A percentile compares a stretch with the other conserved stretches of the same genome.
Conservation (phyloP, 257 asterid species). For the Rubia yunnanensis region DNA sequence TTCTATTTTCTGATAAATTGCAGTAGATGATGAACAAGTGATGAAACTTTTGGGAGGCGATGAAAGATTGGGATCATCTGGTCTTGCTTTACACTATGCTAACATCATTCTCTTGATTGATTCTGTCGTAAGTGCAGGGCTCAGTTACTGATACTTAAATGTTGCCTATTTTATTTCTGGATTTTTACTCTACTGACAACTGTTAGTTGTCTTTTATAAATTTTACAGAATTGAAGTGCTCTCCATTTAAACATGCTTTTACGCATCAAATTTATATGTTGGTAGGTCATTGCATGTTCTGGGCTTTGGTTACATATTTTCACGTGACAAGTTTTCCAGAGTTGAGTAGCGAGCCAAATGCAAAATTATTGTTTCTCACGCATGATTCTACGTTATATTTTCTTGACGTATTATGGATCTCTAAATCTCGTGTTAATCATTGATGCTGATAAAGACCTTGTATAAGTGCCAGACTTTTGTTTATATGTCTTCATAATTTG, state of each 20-base stretch:
- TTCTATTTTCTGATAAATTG: constrained; percentile 10
- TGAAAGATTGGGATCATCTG: constrained; percentile 62
- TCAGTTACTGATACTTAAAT: neutral
- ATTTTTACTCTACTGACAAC: neutral
- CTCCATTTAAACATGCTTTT: neutral
- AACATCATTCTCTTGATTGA: constrained; percentile 70
- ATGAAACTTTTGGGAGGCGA: constrained; percentile 20
- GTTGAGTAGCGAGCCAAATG: too few species aligned
- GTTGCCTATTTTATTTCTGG: neutral
- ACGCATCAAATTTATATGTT: neutral
- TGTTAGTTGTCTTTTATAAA: neutral
- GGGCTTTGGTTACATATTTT: neutral
- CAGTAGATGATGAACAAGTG: constrained; percentile 30
- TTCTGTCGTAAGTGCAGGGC: constrained; percentile 45
- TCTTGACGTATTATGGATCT: neutral
- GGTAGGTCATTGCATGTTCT: neutral
- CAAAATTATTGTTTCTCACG: too few species aligned
- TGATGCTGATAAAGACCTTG: neutral
- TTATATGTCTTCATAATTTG: neutral
- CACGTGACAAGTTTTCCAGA: too few species aligned
- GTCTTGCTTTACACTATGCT: constrained; percentile 74
- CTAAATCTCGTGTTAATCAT: neutral
- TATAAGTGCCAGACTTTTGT: neutral
- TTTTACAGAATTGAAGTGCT: neutral
- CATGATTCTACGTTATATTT: neutral